Percentiles rank a stretch among this genome's conserved stretches.
phyloP scores from a whole-genome alignment of 805 yeast species.

The Yamadazyma scolyti region DNA sequence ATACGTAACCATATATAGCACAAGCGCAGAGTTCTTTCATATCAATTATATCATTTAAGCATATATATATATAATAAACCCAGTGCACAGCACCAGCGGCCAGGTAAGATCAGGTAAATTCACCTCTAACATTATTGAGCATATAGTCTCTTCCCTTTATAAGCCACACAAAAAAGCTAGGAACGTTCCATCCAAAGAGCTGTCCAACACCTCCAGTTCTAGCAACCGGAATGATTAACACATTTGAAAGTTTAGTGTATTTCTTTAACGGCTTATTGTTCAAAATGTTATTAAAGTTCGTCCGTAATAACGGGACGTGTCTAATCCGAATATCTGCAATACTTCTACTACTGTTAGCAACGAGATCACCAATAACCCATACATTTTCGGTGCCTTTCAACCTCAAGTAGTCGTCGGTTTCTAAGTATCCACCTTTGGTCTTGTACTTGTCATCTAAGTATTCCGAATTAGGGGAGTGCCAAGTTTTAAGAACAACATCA shows the following conservation, averaged over 20 bases:
- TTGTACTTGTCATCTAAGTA: conserved; percentile 18
- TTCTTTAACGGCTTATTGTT: not conserved
- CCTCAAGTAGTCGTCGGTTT: conserved; percentile 20
- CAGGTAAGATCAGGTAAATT: too few relatives aligned
- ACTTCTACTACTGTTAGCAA: conserved; percentile 17
- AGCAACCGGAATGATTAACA: conserved; percentile 1
- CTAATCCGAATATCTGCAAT: conserved; percentile 21
- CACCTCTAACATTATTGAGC: not conserved
- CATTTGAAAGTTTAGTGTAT: not conserved
- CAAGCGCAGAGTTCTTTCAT: too few relatives aligned
- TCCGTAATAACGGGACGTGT: conserved; percentile 16
- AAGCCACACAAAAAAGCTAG: conserved; percentile 3
- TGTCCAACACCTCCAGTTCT: conserved; percentile 4
- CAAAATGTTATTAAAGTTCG: not conserved
- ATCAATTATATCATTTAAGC: too few relatives aligned
- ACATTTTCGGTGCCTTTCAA: conserved; percentile 23
- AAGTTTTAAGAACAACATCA: conserved; percentile 26
- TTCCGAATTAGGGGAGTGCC: conserved; percentile 24
- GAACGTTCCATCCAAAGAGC: not conserved
- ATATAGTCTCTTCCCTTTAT: conserved; percentile 5
- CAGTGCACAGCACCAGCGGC: too few relatives aligned
- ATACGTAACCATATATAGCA: too few relatives aligned
- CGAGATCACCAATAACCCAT: conserved; percentile 31
- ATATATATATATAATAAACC: too few relatives aligned
- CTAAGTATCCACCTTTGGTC: conserved; percentile 22